Conservation (phyloP, 805 yeast species). For the Candida rishiriensis region DNA sequence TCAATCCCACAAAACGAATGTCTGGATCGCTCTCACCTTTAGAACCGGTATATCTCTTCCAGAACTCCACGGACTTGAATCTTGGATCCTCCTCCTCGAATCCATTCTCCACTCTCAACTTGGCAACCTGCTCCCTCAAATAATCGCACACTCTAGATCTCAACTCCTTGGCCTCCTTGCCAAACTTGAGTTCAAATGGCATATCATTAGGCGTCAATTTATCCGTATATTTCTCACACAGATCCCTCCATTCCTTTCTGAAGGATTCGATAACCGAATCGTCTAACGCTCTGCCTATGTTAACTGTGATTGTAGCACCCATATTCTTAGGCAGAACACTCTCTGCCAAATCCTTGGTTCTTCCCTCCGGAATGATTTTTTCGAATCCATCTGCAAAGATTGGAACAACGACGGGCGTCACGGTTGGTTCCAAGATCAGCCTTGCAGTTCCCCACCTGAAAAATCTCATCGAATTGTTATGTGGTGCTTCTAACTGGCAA, state of each 20-base stretch:
- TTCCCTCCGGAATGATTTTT: constrained; percentile 75
- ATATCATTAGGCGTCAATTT: constrained; percentile 52
- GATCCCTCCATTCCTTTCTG: constrained; percentile 64
- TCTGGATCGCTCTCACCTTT: constrained; percentile 69
- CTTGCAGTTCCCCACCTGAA: constrained; percentile 95
- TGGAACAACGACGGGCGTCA: constrained; percentile 83
- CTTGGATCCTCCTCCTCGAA: constrained; percentile 62
- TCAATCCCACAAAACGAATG: constrained; percentile 67
- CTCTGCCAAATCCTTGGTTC: constrained; percentile 49
- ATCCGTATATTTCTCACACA: constrained; percentile 53
- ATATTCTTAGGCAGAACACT: constrained; percentile 58
- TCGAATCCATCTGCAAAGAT: constrained; percentile 85
- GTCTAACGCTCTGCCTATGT: constrained; percentile 67
- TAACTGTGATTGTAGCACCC: constrained; percentile 63
- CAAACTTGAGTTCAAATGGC: constrained; percentile 55
- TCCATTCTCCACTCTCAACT: constrained; percentile 37
- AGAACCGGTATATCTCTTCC: constrained; percentile 62
- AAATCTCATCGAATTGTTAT: constrained; percentile 82
- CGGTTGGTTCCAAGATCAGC: constrained; percentile 73
- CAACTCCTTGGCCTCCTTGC: constrained; percentile 59
- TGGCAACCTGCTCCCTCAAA: constrained; percentile 57
- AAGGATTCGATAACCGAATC: constrained; percentile 55
- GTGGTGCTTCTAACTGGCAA: constrained; percentile 76
- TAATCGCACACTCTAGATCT: constrained; percentile 68
- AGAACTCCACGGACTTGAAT: constrained; percentile 63